phyloP scores from a whole-genome alignment of 1,284 basidiomycete species.

The Ganoderma sinense region DNA sequence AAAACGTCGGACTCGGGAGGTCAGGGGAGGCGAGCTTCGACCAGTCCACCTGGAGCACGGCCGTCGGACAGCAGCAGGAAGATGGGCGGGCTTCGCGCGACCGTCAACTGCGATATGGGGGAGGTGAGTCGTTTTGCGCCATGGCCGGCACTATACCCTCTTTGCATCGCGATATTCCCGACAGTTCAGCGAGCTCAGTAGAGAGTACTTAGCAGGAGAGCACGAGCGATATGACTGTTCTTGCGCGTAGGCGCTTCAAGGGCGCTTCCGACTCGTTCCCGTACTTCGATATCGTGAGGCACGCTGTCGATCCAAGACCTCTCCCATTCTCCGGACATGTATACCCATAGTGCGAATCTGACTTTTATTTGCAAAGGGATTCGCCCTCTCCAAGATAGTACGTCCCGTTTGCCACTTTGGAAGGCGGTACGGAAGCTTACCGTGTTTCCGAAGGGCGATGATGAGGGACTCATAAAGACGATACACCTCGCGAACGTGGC shows the following conservation, averaged over 20 bases:
- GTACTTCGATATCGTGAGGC: too few species aligned
- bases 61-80: neutral
- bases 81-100: conserved; percentile 43
- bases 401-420: conserved; percentile 13
- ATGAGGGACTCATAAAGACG: conserved; percentile 65
- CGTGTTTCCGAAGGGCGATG: conserved; percentile 53
- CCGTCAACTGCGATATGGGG: conserved; percentile 70
- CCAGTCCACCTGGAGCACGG: neutral
- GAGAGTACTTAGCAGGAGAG: too few species aligned
- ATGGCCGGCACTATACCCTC: neutral
- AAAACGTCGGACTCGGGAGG: neutral
- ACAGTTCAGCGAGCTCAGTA: neutral
- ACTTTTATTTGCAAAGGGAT: conserved; percentile 48
- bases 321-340: too few species aligned
- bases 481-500: conserved; percentile 72
- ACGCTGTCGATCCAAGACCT: too few species aligned
- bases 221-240: too few species aligned
- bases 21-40: neutral
- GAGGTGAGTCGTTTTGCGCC: conserved; percentile 50
- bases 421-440: neutral
- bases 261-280: neutral
- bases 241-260: too few species aligned
- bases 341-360: too few species aligned
- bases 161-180: neutral
- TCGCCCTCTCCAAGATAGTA: conserved; percentile 58